Evolutionary conservation across 257 asterid genomes (phyloP).

Genomic region (Gentiana dahurica): DNA sequence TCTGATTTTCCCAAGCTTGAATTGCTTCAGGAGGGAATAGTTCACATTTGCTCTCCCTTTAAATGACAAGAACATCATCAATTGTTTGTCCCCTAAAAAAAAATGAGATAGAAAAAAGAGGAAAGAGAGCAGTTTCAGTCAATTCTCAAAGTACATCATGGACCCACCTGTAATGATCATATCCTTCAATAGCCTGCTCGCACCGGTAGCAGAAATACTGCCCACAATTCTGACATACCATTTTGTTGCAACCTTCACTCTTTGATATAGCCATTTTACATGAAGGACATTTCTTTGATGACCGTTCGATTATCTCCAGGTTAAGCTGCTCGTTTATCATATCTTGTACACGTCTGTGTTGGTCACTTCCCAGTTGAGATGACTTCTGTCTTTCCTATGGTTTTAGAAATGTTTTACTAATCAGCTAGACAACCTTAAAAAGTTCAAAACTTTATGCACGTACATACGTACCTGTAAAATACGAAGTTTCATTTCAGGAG

Average conservation of each 20-base stretch:
- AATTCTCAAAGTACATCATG: slow-evolving; percentile 1
- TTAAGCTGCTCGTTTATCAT: slow-evolving; percentile 66
- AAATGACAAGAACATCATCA: slow-evolving; percentile 12
- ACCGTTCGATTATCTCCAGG: slow-evolving; percentile 36
- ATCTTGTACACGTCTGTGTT: slow-evolving; percentile 62
- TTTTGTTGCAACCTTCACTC: slow-evolving; percentile 90
- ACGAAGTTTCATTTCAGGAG: slow-evolving; percentile 61
- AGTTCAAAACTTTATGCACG: too few relatives aligned
- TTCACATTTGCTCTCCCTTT: slow-evolving; percentile 58
- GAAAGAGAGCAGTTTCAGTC: neutral
- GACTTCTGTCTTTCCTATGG: slow-evolving; percentile 72
- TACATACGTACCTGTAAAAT: slow-evolving; percentile 46
- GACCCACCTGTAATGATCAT: slow-evolving; percentile 77
- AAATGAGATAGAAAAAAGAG: neutral
- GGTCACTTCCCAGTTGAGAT: slow-evolving; percentile 30
- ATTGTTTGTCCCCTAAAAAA: neutral
- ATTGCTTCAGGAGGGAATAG: slow-evolving; percentile 58
- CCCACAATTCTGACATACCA: slow-evolving; percentile 71
- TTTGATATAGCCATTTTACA: slow-evolving; percentile 86
- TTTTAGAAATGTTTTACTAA: neutral
- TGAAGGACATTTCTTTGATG: slow-evolving; percentile 81
- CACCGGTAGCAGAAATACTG: slow-evolving; percentile 70
- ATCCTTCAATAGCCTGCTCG: slow-evolving; percentile 55
- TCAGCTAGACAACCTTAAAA: too few relatives aligned
- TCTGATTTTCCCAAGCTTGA: slow-evolving; percentile 58